phyloP scores from a whole-genome alignment of 2,329 filamentous ascomycete genomes.

The Phaeoacremonium minimum region DNA sequence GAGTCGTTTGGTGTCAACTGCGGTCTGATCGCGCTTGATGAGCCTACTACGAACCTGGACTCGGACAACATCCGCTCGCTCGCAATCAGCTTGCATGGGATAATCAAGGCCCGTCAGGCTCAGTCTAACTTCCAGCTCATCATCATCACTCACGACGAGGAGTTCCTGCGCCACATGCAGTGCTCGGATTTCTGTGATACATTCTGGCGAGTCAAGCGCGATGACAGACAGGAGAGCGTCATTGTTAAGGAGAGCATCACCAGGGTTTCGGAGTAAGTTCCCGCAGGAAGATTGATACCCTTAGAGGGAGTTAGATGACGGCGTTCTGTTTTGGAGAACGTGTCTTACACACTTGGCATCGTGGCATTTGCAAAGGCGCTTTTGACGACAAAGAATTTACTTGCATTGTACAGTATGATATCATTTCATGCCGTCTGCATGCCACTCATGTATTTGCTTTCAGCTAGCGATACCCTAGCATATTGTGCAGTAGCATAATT shows the following conservation, averaged over 20 bases:
- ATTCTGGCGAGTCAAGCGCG: conserved; percentile 82
- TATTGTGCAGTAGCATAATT: too few species aligned
- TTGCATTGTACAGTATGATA: too few species aligned
- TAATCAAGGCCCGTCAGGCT: conserved; percentile 76
- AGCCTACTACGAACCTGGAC: conserved; percentile 96
- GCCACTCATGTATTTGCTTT: too few species aligned
- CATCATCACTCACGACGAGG: conserved; percentile 98
- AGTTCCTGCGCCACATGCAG: conserved; percentile 89
- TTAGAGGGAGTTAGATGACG: too few species aligned
- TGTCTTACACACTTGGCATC: too few species aligned
- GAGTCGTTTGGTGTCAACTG: conserved; percentile 97
- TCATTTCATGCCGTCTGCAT: too few species aligned
- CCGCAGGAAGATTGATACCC: too few species aligned
- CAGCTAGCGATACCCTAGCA: too few species aligned
- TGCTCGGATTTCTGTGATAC: conserved; percentile 89
- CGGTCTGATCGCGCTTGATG: conserved; percentile 92
- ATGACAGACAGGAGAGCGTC: conserved; percentile 80
- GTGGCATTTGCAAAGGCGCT: too few species aligned
- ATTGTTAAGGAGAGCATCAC: conserved; percentile 69
- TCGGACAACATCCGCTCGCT: conserved; percentile 90
- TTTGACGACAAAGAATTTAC: too few species aligned
- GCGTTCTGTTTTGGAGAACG: too few species aligned
- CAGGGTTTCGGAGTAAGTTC: conserved; percentile 33
- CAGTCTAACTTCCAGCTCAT: conserved; percentile 97
- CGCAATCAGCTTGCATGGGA: conserved; percentile 77